Evolutionary conservation across 768 basidiomycete genomes (phyloP).

Genomic region (Tylopilus vinaceipallidus): DNA sequence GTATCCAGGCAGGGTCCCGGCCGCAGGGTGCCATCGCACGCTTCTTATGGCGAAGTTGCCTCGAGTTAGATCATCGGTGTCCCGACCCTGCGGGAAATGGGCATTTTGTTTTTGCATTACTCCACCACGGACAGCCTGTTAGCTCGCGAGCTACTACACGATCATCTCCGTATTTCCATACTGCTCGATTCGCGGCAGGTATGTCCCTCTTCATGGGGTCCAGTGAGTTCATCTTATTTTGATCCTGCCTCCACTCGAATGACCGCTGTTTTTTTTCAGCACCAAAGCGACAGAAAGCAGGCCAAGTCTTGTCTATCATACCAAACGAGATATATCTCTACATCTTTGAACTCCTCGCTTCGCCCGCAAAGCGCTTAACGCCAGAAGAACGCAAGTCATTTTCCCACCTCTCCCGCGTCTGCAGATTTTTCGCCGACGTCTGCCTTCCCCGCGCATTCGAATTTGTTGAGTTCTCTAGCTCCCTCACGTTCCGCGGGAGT

Average conservation of each 20-base stretch:
- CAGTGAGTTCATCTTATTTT: neutral
- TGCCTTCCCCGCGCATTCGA: constrained; percentile 42
- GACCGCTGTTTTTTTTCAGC: constrained; percentile 24
- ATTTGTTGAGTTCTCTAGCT: constrained; percentile 22
- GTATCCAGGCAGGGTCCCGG: no score
- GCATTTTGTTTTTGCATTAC: no score
- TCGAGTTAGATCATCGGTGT: no score
- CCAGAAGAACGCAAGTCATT: constrained; percentile 12
- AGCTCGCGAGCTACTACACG: no score
- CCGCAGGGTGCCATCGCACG: no score
- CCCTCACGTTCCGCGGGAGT: no score
- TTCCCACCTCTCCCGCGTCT: constrained; percentile 38
- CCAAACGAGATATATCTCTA: constrained; percentile 45
- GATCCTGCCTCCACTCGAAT: no score
- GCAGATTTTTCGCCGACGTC: constrained; percentile 41
- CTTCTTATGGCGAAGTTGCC: no score
- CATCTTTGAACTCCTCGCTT: constrained; percentile 38
- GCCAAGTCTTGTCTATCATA: constrained; percentile 28
- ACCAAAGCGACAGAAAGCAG: constrained; percentile 20
- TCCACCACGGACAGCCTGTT: no score
- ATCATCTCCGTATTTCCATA: no score
- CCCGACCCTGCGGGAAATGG: no score
- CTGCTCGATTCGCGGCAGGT: no score
- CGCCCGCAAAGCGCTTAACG: constrained; percentile 10
- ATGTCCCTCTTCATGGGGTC: constrained; percentile 10